These are phyloP conservation scores for Saccharomyces hybrid DNA, from an alignment of 1,139 yeast species.

Conservation along the genomic window DNA sequence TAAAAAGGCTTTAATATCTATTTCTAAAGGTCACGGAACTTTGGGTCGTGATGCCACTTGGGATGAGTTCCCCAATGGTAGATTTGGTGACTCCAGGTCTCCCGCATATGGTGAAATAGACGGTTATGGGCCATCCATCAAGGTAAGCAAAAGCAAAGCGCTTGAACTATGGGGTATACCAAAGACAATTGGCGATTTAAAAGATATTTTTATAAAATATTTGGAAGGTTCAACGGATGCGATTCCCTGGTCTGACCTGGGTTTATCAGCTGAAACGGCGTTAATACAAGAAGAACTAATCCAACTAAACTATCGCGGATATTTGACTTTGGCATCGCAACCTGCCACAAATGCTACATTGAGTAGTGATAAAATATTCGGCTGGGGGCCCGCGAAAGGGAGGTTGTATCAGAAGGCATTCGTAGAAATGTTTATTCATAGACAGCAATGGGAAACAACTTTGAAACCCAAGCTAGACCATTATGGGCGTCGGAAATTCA, in stretches of 20 bases:
- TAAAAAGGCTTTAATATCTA: constrained; percentile 58
- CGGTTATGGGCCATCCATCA: constrained; percentile 91
- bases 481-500: constrained; percentile 34
- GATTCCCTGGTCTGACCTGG: constrained; percentile 88
- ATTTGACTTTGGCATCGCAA: constrained; percentile 89
- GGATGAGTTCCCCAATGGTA: constrained; percentile 98
- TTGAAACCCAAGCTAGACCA: constrained; percentile 47
- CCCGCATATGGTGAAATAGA: constrained; percentile 98
- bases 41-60: constrained; percentile 90
- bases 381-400: constrained; percentile 94
- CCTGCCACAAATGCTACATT: constrained; percentile 80
- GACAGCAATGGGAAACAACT: constrained; percentile 54
- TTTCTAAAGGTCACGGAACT: constrained; percentile 78
- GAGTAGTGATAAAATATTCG: constrained; percentile 79
- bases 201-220: constrained; percentile 63
- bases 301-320: constrained; percentile 63
- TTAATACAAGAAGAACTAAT: constrained; percentile 86
- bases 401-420: constrained; percentile 88
- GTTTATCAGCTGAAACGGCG: constrained; percentile 82
- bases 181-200: constrained; percentile 51
- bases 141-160: constrained; percentile 66
- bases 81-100: constrained; percentile 94
- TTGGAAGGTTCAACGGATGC: constrained; percentile 67
- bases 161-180: constrained; percentile 81
- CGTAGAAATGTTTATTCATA: constrained; percentile 77